phyloP scores from a whole-genome alignment of 306 rosid genomes.

The Quercus alba region DNA sequence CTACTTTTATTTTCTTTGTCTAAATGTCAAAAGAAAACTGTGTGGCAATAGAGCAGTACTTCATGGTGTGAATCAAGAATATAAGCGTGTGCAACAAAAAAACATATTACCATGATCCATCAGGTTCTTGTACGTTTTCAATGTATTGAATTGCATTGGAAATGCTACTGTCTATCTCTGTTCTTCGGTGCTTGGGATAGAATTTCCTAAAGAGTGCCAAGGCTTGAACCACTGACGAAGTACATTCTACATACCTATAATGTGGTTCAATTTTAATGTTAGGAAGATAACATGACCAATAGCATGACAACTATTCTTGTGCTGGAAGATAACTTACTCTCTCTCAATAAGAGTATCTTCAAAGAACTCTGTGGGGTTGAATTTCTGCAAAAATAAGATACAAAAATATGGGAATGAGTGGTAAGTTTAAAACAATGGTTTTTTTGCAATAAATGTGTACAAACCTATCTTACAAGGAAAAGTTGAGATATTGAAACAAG shows the following conservation, averaged over 20 bases:
- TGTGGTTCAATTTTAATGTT: neutral
- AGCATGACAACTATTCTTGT: neutral
- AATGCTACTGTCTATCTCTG: slow-evolving; percentile 48
- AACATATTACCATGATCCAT: slow-evolving; percentile 66
- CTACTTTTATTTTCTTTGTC: too few relatives aligned
- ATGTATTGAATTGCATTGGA: slow-evolving; percentile 42
- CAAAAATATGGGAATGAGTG: neutral
- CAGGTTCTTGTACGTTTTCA: slow-evolving; percentile 49
- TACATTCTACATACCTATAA: slow-evolving; percentile 60
- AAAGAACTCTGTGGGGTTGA: slow-evolving; percentile 60
- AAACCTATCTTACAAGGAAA: neutral
- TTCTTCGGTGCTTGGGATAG: slow-evolving; percentile 49
- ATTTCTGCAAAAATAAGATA: slow-evolving; percentile 31
- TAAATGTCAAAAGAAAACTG: neutral
- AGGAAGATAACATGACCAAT: neutral
- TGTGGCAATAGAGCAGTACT: neutral
- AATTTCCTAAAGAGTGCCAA: slow-evolving; percentile 50
- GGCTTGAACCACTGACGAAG: slow-evolving; percentile 54
- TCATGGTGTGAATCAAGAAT: neutral
- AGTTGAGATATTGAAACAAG: too few relatives aligned
- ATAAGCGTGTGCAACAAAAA: neutral
- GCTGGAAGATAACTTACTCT: slow-evolving; percentile 38
- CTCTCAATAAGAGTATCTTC: slow-evolving; percentile 50
- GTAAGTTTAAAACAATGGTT: neutral
- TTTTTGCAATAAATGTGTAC: neutral